These are phyloP conservation scores for Apiospora arundinis DNA, from an alignment of 2,329 filamentous ascomycete genomes.

Conservation along the genomic window DNA sequence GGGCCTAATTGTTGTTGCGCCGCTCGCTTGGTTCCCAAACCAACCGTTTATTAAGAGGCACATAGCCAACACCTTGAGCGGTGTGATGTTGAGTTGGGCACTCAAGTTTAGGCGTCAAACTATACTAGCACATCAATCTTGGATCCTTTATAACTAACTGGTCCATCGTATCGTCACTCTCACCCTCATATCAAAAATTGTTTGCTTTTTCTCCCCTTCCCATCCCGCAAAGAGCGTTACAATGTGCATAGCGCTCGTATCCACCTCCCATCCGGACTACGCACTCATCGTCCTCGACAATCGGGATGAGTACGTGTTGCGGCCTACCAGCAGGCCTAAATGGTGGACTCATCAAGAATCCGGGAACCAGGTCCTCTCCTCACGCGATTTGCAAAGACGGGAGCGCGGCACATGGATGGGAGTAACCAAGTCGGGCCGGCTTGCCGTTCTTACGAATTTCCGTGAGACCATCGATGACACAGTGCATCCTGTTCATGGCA, in stretches of 20 bases:
- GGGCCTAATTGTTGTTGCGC: not conserved
- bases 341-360: constrained; percentile 63
- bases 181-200: not conserved
- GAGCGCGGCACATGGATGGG: constrained; percentile 73
- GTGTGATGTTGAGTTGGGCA: constrained; percentile 15
- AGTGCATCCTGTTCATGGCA: constrained; percentile 58
- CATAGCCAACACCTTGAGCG: constrained; percentile 14
- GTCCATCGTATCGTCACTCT: not conserved
- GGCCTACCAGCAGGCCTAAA: constrained; percentile 67
- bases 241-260: constrained; percentile 82
- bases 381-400: constrained; percentile 65
- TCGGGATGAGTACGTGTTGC: constrained; percentile 74
- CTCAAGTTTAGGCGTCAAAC: constrained; percentile 16
- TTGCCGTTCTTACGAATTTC: constrained; percentile 72
- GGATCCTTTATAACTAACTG: not conserved
- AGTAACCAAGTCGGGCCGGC: constrained; percentile 62
- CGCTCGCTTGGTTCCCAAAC: not conserved
- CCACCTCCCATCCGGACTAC: constrained; percentile 78
- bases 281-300: constrained; percentile 79
- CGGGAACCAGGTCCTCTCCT: constrained; percentile 58
- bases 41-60: constrained; percentile 8
- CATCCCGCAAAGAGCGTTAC: constrained; percentile 24
- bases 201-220: not conserved
- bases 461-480: constrained; percentile 61
- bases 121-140: not conserved